A percentile compares a stretch with the other conserved stretches of the same genome.
phyloP scores from a whole-genome alignment of 1,284 basidiomycete species.

The Pulveroboletus ridleyi region DNA sequence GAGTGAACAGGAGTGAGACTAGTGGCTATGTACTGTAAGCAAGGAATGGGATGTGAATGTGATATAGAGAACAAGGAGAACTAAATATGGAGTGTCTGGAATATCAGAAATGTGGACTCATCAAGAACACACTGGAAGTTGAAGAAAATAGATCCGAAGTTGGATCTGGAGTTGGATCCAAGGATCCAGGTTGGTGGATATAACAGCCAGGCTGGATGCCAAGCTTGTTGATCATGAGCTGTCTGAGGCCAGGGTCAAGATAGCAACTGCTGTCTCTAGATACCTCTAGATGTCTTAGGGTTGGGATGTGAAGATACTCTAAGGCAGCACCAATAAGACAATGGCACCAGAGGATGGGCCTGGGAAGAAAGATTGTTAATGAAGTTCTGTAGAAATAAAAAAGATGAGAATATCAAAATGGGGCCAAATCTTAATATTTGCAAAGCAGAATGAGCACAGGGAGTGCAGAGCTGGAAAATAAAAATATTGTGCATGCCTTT shows the following conservation, averaged over 20 bases:
- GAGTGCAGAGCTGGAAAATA: too few relatives aligned
- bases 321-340: conserved; percentile 91
- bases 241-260: conserved; percentile 77
- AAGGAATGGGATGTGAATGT: too few relatives aligned
- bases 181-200: too few relatives aligned
- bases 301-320: conserved; percentile 93
- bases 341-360: conserved; percentile 95
- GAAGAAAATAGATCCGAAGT: too few relatives aligned
- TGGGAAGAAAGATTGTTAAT: conserved; percentile 96
- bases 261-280: conserved; percentile 95
- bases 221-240: conserved; percentile 76
- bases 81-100: too few relatives aligned
- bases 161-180: too few relatives aligned
- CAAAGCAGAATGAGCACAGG: conserved; percentile 12
- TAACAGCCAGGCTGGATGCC: conserved; percentile 66
- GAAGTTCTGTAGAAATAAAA: conserved; percentile 99
- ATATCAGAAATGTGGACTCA: too few relatives aligned
- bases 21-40: too few relatives aligned
- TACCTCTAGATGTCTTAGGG: conserved; percentile 88
- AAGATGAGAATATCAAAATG: conserved; percentile 97
- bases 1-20: too few relatives aligned
- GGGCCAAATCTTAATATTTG: conserved; percentile 97
- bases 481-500: conserved; percentile 74
- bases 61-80: too few relatives aligned
- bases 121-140: too few relatives aligned